Evolutionary conservation across 2,329 filamentous ascomycete genomes (phyloP), one percentile per base, ranked within the genome.

Genomic region (Lachnellula willkommii): DNA sequence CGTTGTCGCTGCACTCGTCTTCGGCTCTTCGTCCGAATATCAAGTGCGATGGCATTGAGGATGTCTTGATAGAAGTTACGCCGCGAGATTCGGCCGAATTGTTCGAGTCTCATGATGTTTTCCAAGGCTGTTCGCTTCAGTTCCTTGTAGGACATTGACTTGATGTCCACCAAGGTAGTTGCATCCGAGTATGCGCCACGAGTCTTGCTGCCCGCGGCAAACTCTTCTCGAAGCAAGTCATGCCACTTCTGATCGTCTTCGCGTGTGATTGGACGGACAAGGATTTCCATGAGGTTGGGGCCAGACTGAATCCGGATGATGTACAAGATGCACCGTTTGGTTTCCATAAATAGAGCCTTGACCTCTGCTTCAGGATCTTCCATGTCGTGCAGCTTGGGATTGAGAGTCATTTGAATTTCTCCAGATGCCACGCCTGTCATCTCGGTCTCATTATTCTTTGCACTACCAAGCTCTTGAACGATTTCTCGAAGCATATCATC

Each of bases 251-350:
- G 82, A 69, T 96, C 92, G 65, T 99, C 94, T 68, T 96, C 92
- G 32, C 83, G 79, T 0, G 81, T 84, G 61, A 96, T 91, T 15
- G 90, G 90, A 68, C 94, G 95, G 62, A 96, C 87, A 64, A 99
- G 83, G 60, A 99, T 96, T 60, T 97, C 92, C 72, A 97, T 84
- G n/a, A 99, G 81, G 66, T 93, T 96, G 51, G 85, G 77, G 8
- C 94, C 94, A 2, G 89, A 90, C 72, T 99, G 95, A 37, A 99
- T 88, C 57, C 94, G 88, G 69, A 99, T 97, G 70, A 99, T 97
- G 73, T 97, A 99, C 60, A 99, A 77, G 42, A 97, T 88, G 69
- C 94, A 96, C 66, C 94, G 86, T 75, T 99, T 99, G 2, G 94
- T 97, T 74, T 97, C 94, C 85, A 96, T 97, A 71, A 96, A 96